Evolutionary conservation across 345 rosid species (phyloP), one percentile per base, ranked within the genome.

Genomic region (Murraya koenigii): DNA sequence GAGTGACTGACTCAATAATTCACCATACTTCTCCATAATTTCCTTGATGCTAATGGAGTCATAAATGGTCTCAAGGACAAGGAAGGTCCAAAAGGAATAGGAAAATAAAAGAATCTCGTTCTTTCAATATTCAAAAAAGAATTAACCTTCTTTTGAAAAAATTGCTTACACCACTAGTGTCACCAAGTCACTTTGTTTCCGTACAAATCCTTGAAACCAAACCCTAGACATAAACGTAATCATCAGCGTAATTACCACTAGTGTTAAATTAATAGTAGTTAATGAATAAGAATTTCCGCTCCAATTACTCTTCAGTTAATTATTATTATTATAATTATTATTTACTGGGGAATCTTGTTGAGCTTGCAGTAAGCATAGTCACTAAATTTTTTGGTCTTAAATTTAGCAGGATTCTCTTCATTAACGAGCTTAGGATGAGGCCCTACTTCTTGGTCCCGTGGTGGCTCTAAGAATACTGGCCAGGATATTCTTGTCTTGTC

Each of bases 401-500:
- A 77, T 22, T 59, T 77, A 1, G 79, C 26, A 23, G 79, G 79
- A 69, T 67, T 69, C 3, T 77, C 22, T 35, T 65, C 80, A 9
- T 71, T 71, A 6, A 83, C 30, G 33, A 83, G 79, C 79, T 80
- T 52, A 1, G 81, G 54, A 11, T 74, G 74, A 23, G 86, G 81
- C 26, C 83, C 86, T 22, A 83, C 76, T 23, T 68, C 8, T 1
- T 66, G 68, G 7, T 77, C 77, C 8, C 64, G 60, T 56, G 83
- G 77, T 30, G 84, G 86, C 38, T 39, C 47, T 15, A 80, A 17
- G 69, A 83, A 83, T 36, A 83, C 71, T 7, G 83, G 74, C 83
- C 83, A 83, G 15, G 86, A 83, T 47, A 80, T 62, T 23, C 85
- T 77, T 15, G 67, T 69, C 49, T 44, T 52, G 14, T 77, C 81